phyloP scores from a whole-genome alignment of 257 asterid genomes.

The Primulina tabacum region DNA sequence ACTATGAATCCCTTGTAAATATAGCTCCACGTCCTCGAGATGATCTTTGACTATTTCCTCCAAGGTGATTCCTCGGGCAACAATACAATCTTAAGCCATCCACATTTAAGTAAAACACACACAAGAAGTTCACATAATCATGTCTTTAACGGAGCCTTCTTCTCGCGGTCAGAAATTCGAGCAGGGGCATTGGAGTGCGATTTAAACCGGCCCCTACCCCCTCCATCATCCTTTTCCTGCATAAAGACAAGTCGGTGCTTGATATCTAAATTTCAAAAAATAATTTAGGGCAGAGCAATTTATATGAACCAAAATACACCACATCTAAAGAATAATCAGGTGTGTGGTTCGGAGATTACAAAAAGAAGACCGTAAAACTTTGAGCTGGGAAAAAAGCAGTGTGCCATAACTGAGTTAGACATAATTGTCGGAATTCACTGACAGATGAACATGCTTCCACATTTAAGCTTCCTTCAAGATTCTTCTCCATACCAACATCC shows the following conservation, averaged over 20 bases:
- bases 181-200: conserved; percentile 84
- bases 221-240: conserved; percentile 80
- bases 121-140: neutral
- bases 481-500: neutral
- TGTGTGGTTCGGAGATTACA: neutral
- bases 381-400: neutral
- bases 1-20: neutral
- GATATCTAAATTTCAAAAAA: neutral
- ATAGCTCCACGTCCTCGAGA: neutral
- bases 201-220: conserved; percentile 89
- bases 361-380: neutral
- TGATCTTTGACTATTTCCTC: conserved; percentile 14
- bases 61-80: neutral
- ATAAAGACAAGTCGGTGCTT: conserved; percentile 7
- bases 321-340: neutral
- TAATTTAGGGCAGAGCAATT: neutral
- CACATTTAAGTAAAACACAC: conserved; percentile 13
- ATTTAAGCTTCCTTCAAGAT: conserved; percentile 14
- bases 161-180: conserved; percentile 85
- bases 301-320: neutral
- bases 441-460: conserved; percentile 3
- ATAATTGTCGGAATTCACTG: neutral
- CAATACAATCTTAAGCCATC: neutral
- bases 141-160: conserved; percentile 92
- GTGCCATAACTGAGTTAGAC: neutral